Base-by-base conservation (phyloP, 1,139 yeast genomes). In the Pichia sp. region DNA sequence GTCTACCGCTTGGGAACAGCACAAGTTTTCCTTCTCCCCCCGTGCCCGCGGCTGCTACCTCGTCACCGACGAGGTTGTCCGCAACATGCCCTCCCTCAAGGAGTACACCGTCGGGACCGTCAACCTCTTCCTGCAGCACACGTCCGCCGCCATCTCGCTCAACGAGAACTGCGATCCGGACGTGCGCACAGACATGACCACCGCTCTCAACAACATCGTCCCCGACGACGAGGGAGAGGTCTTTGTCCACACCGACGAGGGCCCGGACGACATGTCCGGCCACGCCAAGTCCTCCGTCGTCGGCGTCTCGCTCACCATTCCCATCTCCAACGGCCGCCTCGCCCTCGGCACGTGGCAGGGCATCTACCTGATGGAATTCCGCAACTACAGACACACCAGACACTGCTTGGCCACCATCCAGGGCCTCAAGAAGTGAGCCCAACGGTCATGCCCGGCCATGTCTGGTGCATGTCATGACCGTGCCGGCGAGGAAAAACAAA, bases 301-400 rank as follows among this genome's bases (percentile, higher is more conserved):
- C 10, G 95, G 95, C 30, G 85, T 81, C 2, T 77, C 82, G 11
- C 72, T 87, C 45, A 74, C 79, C 13, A 80, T 87, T 49, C 95
- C 95, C 1, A 86, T 87, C 53, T 67, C 77, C 16, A 79, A 86
- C 62, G 95, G 95, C 0, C 69, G 74, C 49, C 71, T 87, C 57
- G 86, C 85, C 1, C 75, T 84, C 0, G 95, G 95, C 2, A 87
- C 93, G 0, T 87, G 95, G 95, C 95, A 87, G 66, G 95, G 95
- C 0, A 77, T 87, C 48, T 87, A 86, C 74, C 72, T 85, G 50
- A 76, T 87, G 63, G 95, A 87, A 68, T 87, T 87, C 69, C 75
- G 95, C 63, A 75, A 76, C 48, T 77, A 80, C 67, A 72, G 74
- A 62, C 93, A 87, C 64, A 70, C 84, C 11, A 76, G 95, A 63